Conservation (phyloP, 1,284 basidiomycete genomes). For the Tilletia setariae region DNA sequence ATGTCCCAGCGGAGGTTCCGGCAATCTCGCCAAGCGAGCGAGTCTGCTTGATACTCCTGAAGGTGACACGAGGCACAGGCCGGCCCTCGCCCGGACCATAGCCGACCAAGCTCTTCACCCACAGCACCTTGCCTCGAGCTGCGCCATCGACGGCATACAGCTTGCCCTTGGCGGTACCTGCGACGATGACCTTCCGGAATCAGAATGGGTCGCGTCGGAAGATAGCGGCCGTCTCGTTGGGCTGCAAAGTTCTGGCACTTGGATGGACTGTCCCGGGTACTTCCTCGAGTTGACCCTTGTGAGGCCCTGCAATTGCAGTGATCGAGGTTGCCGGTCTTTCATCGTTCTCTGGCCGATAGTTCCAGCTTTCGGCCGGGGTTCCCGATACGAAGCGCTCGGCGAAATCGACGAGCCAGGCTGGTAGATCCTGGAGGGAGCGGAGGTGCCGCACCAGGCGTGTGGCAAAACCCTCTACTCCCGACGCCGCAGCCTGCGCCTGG, state of each 20-base stretch:
- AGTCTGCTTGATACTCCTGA: constrained; percentile 40
- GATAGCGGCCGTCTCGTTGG: constrained; percentile 18
- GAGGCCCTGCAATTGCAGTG: background rate
- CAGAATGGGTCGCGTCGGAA: constrained; percentile 69
- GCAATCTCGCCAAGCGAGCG: constrained; percentile 32
- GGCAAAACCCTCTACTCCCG: constrained; percentile 62
- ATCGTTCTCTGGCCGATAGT: constrained; percentile 58
- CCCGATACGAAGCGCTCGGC: constrained; percentile 70
- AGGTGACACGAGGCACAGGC: constrained; percentile 33
- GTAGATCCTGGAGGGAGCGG: constrained; percentile 63
- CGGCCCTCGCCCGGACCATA: constrained; percentile 47
- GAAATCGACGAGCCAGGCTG: constrained; percentile 68
- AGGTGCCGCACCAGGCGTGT: constrained; percentile 48
- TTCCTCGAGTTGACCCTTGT: background rate
- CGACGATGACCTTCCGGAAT: constrained; percentile 77
- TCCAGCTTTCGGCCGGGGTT: constrained; percentile 50
- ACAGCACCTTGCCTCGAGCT: constrained; percentile 61
- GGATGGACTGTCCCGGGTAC: background rate
- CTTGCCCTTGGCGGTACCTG: constrained; percentile 70
- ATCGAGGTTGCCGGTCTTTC: constrained; percentile 46
- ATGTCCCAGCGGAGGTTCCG: background rate
- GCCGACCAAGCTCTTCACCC: constrained; percentile 50
- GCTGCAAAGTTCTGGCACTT: background rate
- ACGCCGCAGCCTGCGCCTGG: constrained; percentile 29
- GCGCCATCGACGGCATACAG: constrained; percentile 77